Base-by-base conservation (phyloP, 169 alveolate genomes). In the Perkinsus chesapeaki region DNA sequence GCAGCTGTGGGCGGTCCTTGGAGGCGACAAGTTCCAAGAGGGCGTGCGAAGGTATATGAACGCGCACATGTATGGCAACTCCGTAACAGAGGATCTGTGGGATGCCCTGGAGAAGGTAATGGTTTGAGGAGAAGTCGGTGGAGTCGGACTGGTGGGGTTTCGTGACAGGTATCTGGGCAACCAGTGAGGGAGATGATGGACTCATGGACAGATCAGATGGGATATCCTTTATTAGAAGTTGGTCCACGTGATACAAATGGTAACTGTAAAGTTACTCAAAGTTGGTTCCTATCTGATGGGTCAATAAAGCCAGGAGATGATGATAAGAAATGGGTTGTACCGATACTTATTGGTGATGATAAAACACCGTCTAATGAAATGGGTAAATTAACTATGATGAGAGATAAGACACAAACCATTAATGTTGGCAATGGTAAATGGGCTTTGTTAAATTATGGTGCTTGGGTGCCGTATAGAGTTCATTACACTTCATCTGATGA, bases 1-100 rank as follows among this genome's bases (percentile, higher is more conserved):
- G 47, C 96, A 96, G 95, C 91, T 97, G 90, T 94, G 93, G 73
- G 94, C 94, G 73, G 93, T 94, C 19, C 94, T 97, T 7, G 98
- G 98, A 3, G 73, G 39, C 38, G 93, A 93, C 72, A 90, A 91
- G 90, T 95, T 94, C 91, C 94, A 73, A 19, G 93, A 91, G 92
- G 95, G 95, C n/a, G 39, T 93, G 82, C 93, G 39, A 39, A 23
- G 91, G 73, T 93, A 93, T 93, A 73, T 93, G 91, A 27, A 72
- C 1, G 73, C 93, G 31, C 94, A 92, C 94, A 48, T 48, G 91
- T 94, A 94, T 31, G 73, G 94, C 39, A 73, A 92, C 93, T 43
- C 93, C 0, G 93, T 48, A 39, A 91, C 95, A 72, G 48, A 91
- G 23, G 95, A 93, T 73, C 31, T 93, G 10, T 93, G 95, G 94